phyloP scores from a whole-genome alignment of 2,329 filamentous ascomycete genomes.

The Fonsecaea erecta region DNA sequence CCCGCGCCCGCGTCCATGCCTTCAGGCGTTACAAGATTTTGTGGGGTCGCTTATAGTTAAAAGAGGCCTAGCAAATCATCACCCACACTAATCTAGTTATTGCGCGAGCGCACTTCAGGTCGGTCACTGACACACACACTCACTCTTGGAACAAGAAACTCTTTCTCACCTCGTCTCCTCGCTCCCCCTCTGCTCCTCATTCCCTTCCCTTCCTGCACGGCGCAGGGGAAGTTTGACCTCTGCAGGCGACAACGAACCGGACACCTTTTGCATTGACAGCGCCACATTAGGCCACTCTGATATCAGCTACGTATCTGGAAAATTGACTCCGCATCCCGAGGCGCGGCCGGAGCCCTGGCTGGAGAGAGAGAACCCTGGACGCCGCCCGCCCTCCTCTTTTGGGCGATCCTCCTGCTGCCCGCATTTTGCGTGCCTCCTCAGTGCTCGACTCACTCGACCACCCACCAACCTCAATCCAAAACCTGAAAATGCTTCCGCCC shows the following conservation, averaged over 20 bases:
- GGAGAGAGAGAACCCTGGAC: neutral
- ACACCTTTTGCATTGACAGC: slow-evolving; percentile 7
- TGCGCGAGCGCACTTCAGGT: neutral
- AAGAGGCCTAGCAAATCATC: slow-evolving; percentile 14
- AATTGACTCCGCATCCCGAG: slow-evolving; percentile 24
- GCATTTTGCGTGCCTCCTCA: neutral
- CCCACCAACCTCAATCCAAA: neutral
- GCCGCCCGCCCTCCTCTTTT: slow-evolving; percentile 1
- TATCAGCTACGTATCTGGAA: neutral
- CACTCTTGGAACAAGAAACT: slow-evolving; percentile 1
- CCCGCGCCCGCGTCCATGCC: slow-evolving; percentile 3
- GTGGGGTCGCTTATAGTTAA: slow-evolving; percentile 17
- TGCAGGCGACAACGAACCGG: neutral
- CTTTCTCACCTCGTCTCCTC: neutral
- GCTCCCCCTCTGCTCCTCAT: neutral
- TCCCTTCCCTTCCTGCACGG: neutral
- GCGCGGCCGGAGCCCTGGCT: slow-evolving; percentile 2
- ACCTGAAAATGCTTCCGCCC: neutral
- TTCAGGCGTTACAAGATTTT: slow-evolving; percentile 5
- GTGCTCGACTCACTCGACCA: slow-evolving; percentile 4
- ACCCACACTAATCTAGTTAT: slow-evolving; percentile 6
- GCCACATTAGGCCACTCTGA: slow-evolving; percentile 21
- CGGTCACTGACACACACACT: slow-evolving; percentile 3
- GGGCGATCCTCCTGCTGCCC: neutral
- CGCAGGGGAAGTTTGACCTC: neutral